Evolutionary conservation across 192 early-diverging fungal species (phyloP), one percentile per base, ranked within the genome.

Genomic region (Geranomyces variabilis): DNA sequence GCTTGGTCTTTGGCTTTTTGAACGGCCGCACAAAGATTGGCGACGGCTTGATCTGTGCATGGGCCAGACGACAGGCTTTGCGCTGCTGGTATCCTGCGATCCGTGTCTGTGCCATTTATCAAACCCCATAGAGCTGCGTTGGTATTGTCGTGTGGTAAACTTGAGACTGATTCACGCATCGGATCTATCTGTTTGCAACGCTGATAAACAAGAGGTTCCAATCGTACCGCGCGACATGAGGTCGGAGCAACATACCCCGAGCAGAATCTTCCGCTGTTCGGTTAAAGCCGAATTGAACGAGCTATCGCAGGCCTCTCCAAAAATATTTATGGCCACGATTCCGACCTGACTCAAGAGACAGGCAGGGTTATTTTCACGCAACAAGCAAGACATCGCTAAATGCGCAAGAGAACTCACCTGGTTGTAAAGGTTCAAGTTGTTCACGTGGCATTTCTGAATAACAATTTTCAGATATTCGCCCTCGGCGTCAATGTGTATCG

Each of bases 341-440:
- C 89, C 90, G 19, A 90, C 83, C 84, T 90, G 60, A 43, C n/a
- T n/a, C 0, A 48, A 28, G 29, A 58, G 22, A 7, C 10, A 7
- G 36, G 3, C 3, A 41, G 41, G 49, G 19, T 46, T 22, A 9
- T 30, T 15, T 6, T 17, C 73, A 29, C 41, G 4, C 26, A 21
- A 59, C 26, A 36, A 49, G 1, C 24, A 28, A 61, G 17, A 9
- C 7, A 46, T 21, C 44, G 7, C 6, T 17, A 8, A 17, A 66
- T 30, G 58, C 58, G 58, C 10, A 24, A 55, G 0, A 45, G 30
- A 41, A n/a, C 22, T 13, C 77, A 89, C 91, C 77, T 92, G 91
- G 70, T 93, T 91, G 68, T 89, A 90, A 21, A 88, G 82, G 74
- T 93, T 93, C 21, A 92, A 61, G 29, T 71, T 73, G 74, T 93